Conservation (phyloP, 2,329 filamentous ascomycete species). For the Pseudogymnoascus sp. region DNA sequence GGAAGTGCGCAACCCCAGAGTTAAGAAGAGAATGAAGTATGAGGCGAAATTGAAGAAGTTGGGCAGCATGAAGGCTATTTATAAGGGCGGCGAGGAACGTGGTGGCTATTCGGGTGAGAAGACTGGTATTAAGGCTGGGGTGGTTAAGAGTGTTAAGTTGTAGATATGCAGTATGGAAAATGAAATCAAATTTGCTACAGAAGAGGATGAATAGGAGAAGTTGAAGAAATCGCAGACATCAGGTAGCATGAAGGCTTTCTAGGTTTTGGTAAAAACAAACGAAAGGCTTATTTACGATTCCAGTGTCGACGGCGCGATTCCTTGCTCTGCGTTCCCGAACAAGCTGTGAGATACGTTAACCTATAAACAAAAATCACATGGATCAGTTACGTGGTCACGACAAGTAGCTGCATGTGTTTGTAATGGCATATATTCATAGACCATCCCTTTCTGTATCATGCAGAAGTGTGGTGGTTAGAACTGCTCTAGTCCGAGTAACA, state of each 20-base stretch:
- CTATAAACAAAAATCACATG: background rate
- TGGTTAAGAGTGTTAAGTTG: slow-evolving; percentile 91
- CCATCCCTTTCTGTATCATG: background rate
- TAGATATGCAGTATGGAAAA: slow-evolving; percentile 35
- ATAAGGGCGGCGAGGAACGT: slow-evolving; percentile 75
- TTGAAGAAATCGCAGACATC: too few species aligned
- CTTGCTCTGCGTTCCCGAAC: background rate
- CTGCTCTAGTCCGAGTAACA: slow-evolving; percentile 1
- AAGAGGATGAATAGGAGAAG: too few species aligned
- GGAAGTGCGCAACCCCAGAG: slow-evolving; percentile 86
- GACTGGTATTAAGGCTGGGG: slow-evolving; percentile 88
- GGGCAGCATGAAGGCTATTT: slow-evolving; percentile 74
- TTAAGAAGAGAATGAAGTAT: slow-evolving; percentile 97
- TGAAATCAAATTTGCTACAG: background rate
- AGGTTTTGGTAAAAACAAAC: too few species aligned
- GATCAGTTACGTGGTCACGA: background rate
- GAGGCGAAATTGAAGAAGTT: slow-evolving; percentile 98
- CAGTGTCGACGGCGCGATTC: too few species aligned
- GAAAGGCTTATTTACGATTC: too few species aligned
- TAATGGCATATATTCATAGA: slow-evolving; percentile 6
- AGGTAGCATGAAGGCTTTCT: too few species aligned
- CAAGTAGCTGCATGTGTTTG: background rate
- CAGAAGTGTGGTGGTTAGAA: background rate
- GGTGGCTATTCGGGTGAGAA: slow-evolving; percentile 86
- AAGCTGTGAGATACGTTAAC: background rate